phyloP scores from a whole-genome alignment of 2,329 filamentous ascomycete genomes.

The Bipolaris victoriae region DNA sequence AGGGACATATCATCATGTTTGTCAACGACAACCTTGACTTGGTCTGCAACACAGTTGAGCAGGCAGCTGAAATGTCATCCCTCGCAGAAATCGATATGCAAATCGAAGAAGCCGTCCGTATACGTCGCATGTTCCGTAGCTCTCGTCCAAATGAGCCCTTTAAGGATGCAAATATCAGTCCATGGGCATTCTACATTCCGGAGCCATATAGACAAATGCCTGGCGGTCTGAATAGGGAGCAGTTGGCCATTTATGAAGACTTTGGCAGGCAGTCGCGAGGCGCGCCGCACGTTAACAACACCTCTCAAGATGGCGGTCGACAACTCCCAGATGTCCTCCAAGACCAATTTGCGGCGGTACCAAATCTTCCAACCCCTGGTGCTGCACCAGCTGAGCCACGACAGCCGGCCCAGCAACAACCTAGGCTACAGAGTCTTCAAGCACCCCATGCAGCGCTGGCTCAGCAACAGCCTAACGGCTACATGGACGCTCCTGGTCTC shows the following conservation, averaged over 20 bases:
- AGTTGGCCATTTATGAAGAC: slow-evolving; percentile 95
- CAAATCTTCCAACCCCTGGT: slow-evolving; percentile 67
- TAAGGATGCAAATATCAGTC: slow-evolving; percentile 78
- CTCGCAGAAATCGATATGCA: slow-evolving; percentile 94
- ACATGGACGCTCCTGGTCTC: slow-evolving; percentile 53
- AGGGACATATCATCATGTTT: slow-evolving; percentile 97
- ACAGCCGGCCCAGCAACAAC: slow-evolving; percentile 60
- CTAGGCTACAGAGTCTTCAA: slow-evolving; percentile 49
- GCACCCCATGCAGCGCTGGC: slow-evolving; percentile 46
- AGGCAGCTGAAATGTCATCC: slow-evolving; percentile 91
- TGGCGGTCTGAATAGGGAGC: slow-evolving; percentile 83
- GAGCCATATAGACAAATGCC: slow-evolving; percentile 89
- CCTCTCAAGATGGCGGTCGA: slow-evolving; percentile 64
- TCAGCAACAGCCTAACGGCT: slow-evolving; percentile 65
- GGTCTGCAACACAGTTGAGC: slow-evolving; percentile 92
- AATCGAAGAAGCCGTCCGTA: slow-evolving; percentile 79
- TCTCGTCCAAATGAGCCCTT: slow-evolving; percentile 83
- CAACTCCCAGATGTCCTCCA: slow-evolving; percentile 68
- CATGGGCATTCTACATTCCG: slow-evolving; percentile 93
- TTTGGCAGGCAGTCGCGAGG: slow-evolving; percentile 85
- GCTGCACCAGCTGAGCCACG: slow-evolving; percentile 67
- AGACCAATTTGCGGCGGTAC: slow-evolving; percentile 64
- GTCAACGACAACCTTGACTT: slow-evolving; percentile 97
- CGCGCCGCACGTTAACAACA: slow-evolving; percentile 61
- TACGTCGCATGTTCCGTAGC: slow-evolving; percentile 75